Percentiles rank a stretch among this genome's conserved stretches.
Conservation (phyloP, 495 filamentous ascomycete genomes). For the Xylaria venustula region DNA sequence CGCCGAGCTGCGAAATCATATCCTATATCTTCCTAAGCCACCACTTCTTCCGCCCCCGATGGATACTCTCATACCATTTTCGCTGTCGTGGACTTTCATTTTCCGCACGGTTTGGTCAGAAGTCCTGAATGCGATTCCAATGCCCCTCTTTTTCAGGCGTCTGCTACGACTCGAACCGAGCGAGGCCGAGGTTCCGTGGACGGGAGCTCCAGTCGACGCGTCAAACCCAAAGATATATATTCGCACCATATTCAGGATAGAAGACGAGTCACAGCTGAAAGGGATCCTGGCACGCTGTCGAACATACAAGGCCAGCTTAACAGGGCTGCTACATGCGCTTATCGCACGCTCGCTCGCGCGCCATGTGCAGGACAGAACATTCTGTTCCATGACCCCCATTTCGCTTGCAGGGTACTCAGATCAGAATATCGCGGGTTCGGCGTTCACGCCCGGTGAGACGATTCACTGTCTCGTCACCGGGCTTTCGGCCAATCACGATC, state of each 20-base stretch:
- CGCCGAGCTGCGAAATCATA: conserved; percentile 7
- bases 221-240: conserved; percentile 20
- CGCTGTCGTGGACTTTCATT: conserved; percentile 22
- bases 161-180: conserved; percentile 6
- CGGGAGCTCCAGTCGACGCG: conserved; percentile 20
- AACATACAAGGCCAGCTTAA: conserved; percentile 23
- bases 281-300: conserved; percentile 21
- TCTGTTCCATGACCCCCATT: conserved; percentile 30
- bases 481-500: conserved; percentile 9
- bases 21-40: conserved; percentile 15
- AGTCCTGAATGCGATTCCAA: conserved; percentile 8
- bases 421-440: not conserved
- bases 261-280: not conserved
- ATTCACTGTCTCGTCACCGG: conserved; percentile 29
- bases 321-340: conserved; percentile 29
- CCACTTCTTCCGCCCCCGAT: conserved; percentile 16
- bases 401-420: conserved; percentile 23
- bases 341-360: conserved; percentile 23
- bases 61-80: conserved; percentile 27
- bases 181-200: conserved; percentile 21
- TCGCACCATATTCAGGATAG: conserved; percentile 15
- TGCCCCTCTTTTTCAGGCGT: conserved; percentile 8
- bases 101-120: conserved; percentile 22
- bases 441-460: not conserved
- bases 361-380: conserved; percentile 1